A percentile compares a stretch with the other conserved stretches of the same genome.
Evolutionary conservation across 2,329 filamentous ascomycete species (phyloP).

Genomic region (Elsinoe australis): DNA sequence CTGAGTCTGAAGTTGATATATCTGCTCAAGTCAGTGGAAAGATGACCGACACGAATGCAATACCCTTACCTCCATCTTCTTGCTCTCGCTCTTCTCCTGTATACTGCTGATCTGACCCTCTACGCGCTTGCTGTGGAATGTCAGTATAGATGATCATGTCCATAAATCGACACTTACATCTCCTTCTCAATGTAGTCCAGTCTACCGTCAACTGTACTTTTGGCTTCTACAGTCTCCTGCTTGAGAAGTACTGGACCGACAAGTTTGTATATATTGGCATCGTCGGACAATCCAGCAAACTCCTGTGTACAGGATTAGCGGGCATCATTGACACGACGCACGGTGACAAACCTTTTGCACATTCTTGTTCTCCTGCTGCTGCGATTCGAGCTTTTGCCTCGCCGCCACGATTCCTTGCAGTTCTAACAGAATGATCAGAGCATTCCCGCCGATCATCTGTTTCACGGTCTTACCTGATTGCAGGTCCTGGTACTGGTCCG

Average conservation of each 20-base stretch:
- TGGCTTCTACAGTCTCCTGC: constrained; percentile 85
- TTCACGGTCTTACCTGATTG: constrained; percentile 58
- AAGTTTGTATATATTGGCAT: constrained; percentile 90
- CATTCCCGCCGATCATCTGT: background rate
- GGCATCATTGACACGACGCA: too few relatives aligned
- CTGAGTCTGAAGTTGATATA: constrained; percentile 39
- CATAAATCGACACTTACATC: constrained; percentile 52
- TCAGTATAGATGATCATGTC: background rate
- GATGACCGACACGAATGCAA: constrained; percentile 1
- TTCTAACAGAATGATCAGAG: constrained; percentile 47
- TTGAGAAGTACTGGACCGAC: constrained; percentile 88
- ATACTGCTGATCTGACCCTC: constrained; percentile 58
- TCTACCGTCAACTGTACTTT: constrained; percentile 81
- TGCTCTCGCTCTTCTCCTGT: constrained; percentile 56
- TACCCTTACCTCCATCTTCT: constrained; percentile 54
- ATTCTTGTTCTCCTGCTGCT: constrained; percentile 84
- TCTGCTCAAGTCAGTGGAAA: constrained; percentile 26
- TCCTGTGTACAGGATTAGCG: too few relatives aligned
- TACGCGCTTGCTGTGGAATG: constrained; percentile 50
- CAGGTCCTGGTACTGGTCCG: constrained; percentile 79
- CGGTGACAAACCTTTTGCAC: constrained; percentile 62
- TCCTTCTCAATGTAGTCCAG: constrained; percentile 90
- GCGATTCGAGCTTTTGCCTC: constrained; percentile 85
- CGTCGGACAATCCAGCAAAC: constrained; percentile 69
- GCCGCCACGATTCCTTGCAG: constrained; percentile 68